Base-by-base conservation (phyloP, 805 yeast genomes). In the Candida namnaoensis region DNA sequence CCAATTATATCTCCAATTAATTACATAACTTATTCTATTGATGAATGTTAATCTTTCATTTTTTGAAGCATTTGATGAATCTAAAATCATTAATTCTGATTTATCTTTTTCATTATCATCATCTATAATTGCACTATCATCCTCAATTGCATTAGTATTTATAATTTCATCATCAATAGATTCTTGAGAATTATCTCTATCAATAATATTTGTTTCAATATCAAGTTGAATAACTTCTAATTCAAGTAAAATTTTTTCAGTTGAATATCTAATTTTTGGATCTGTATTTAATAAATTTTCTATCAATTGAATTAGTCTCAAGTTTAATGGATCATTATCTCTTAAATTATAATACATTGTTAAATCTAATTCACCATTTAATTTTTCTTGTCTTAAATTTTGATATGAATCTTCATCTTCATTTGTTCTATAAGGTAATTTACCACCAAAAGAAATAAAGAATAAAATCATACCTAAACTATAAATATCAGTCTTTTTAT, bases 391-490 rank as follows among this genome's bases (percentile, higher is more conserved):
- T 68, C 37, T 65, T 66, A 1, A 41, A 36, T 37, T 60, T 62
- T 40, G 75, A 54, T 4, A 19, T 19, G 19, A 19, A 19, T 3
- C 3, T 19, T 19, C 19, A 19, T 19, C 19, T 19, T 19, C 19
- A 19, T 19, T 19, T 3, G 19, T 19, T 19, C 19, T 19, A 19
- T 19, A 88, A 0, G 96, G 96, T 35, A 88, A 63, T 32, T 59
- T 62, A 0, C 85, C 82, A 0, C 87, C 84, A 56, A 80, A 83
- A 47, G 93, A 80, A 40, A 88, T 56, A 55, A 74, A 86, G 54
- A 83, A 79, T 41, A 86, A 59, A n/a, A 87, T 82, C 78, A 88
- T 73, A 0, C 96, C 96, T 32, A 88, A 58, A 0, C 95, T 82
- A 56, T 84, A 88, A 41, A 86, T 71, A 59, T 88, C 96, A 26